Conservation (phyloP, 257 asterid species). For the Leonotis leonurus region DNA sequence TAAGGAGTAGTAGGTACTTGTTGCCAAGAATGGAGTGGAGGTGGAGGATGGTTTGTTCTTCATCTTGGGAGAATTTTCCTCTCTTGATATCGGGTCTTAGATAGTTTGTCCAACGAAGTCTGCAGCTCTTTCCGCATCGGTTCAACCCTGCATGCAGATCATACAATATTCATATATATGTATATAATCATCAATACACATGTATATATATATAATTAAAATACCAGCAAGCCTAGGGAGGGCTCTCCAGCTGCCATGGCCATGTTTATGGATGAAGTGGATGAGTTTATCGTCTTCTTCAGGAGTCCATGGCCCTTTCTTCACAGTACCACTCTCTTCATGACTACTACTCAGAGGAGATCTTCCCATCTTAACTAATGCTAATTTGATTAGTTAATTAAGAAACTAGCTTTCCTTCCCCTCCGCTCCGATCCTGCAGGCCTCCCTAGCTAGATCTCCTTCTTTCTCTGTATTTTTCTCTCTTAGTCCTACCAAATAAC, state of each 20-base stretch:
- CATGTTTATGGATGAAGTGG: constrained; percentile 53
- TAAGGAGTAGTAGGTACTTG: constrained; percentile 45
- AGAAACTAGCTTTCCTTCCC: no score
- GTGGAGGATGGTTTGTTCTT: constrained; percentile 71
- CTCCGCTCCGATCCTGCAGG: no score
- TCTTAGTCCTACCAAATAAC: constrained; percentile 52
- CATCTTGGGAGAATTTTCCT: constrained; percentile 74
- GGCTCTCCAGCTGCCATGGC: constrained; percentile 97
- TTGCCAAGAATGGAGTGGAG: constrained; percentile 81
- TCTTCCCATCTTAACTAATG: constrained; percentile 89
- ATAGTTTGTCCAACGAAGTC: constrained; percentile 84
- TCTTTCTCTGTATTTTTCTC: neutral
- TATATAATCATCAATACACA: no score
- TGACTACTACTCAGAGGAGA: constrained; percentile 55
- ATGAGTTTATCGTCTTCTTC: constrained; percentile 79
- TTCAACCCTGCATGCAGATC: constrained; percentile 75
- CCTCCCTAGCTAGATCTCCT: no score
- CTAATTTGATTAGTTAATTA: no score
- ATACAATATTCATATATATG: neutral
- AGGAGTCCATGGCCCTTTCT: constrained; percentile 96
- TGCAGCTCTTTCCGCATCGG: constrained; percentile 82
- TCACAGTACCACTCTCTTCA: constrained; percentile 67
- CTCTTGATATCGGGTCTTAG: constrained; percentile 78
- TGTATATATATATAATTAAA: no score
- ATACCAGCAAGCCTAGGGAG: constrained; percentile 78